Conservation (phyloP, 1,139 yeast genomes). For the Sugiyamaella japonica region DNA sequence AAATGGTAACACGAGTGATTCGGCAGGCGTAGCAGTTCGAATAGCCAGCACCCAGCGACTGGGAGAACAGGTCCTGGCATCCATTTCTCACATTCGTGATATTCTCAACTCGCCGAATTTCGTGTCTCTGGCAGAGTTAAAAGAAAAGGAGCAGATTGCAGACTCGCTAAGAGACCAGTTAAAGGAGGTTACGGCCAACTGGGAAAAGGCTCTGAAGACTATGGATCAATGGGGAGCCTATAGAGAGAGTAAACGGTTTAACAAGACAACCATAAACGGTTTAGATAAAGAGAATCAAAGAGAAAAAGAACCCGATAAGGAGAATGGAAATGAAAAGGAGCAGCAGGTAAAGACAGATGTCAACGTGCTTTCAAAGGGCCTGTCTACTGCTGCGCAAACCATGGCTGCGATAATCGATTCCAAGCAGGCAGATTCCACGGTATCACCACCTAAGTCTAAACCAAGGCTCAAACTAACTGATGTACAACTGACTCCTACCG, state of each 20-base stretch:
- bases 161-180: slow-evolving; percentile 29
- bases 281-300: not conserved
- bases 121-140: slow-evolving; percentile 31
- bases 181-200: slow-evolving; percentile 32
- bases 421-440: not conserved
- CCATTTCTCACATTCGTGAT: slow-evolving; percentile 26
- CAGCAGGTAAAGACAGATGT: not conserved
- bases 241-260: slow-evolving; percentile 20
- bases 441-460: not conserved
- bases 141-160: slow-evolving; percentile 29
- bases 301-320: not conserved
- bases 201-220: slow-evolving; percentile 35
- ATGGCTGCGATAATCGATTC: not conserved
- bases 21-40: slow-evolving; percentile 27
- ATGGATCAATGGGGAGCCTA: slow-evolving; percentile 38
- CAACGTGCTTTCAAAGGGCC: not conserved
- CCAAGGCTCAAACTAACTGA: not conserved
- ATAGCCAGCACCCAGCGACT: slow-evolving; percentile 25
- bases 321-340: not conserved
- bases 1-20: slow-evolving; percentile 14
- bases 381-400: not conserved
- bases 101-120: slow-evolving; percentile 31
- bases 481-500: not conserved
- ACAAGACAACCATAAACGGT: not conserved
- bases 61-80: slow-evolving; percentile 25